Evolutionary conservation across 345 rosid genomes (phyloP).

Genomic region (Brassica incana): DNA sequence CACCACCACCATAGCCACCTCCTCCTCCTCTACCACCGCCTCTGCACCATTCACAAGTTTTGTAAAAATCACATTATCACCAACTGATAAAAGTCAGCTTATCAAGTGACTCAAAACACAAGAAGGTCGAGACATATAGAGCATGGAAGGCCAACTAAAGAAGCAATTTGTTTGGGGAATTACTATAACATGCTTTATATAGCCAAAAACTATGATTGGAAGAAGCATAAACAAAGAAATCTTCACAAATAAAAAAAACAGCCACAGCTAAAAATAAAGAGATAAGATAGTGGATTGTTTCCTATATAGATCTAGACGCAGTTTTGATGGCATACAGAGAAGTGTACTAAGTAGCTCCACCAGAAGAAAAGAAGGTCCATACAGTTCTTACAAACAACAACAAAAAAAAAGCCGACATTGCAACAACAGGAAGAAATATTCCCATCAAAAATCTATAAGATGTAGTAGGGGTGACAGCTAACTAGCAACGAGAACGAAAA

Average conservation of each 20-base stretch:
- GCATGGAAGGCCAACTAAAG: slow-evolving; percentile 1
- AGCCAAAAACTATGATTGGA: not conserved
- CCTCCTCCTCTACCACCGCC: slow-evolving; percentile 43
- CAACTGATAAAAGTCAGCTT: not conserved
- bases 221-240: not conserved
- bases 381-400: not conserved
- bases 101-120: slow-evolving; percentile 10
- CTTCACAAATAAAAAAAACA: not conserved
- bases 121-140: not conserved
- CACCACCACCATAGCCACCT: slow-evolving; percentile 52
- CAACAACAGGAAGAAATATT: not conserved
- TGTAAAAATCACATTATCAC: slow-evolving; percentile 17
- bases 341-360: slow-evolving; percentile 2
- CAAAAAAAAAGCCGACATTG: not conserved
- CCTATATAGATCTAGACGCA: not conserved
- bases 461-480: not conserved
- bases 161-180: not conserved
- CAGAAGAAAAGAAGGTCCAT: not conserved
- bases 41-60: slow-evolving; percentile 43
- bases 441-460: not conserved
- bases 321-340: not conserved
- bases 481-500: not conserved
- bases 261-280: not conserved
- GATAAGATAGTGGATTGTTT: no score
- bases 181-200: not conserved